Base-by-base conservation (phyloP, 2,329 filamentous ascomycete genomes). In the Neonectria neomacrospora region DNA sequence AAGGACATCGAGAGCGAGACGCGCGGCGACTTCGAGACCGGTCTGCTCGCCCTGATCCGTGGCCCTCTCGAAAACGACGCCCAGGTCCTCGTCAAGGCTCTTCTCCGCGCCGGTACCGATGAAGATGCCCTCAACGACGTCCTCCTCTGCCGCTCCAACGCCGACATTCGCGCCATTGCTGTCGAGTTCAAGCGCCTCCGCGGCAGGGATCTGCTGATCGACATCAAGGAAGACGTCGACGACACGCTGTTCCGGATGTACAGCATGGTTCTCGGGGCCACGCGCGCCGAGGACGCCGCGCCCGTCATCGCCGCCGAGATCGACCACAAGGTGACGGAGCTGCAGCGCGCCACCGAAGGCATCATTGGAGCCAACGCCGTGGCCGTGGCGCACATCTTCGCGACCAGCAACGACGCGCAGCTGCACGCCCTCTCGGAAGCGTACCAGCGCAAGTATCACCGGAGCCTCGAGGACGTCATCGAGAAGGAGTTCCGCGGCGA, bases 1-100 rank as follows among this genome's bases (percentile, higher is more conserved):
- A 72, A 77, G 28, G 77, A 79, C 14, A 75, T 79, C 26, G 71
- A 77, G 61, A 75, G 72, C 12, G 75, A 78, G 45, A 77, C 75
- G 0, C 68, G 73, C 1, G 73, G 77, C 3, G 66, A 70, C 6
- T 67, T 78, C 1, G 73, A 78, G 64, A 74, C 71, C 0, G 71
- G 62, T 1, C 69, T 79, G 0, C 54, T 79, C 1, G 73, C 77
- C 0, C 47, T 79, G 16, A 60, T 77, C 3, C 67, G 71, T 1
- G 75, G 76, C 0, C 77, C 78, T 0, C 66, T 79, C 0, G 70
- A 70, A 34, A 74, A 77, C 3, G 77, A 79, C n/a, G 75, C 73
- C 1, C 59, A 64, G 5, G 65, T 69, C 2, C 66, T 79, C 0
- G 67, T 73, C 14, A 76, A 76, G 53, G 73, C 77, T 1, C 66